phyloP scores from a whole-genome alignment of 2,329 filamentous ascomycete species.

The Phyllosticta citriasiana region DNA sequence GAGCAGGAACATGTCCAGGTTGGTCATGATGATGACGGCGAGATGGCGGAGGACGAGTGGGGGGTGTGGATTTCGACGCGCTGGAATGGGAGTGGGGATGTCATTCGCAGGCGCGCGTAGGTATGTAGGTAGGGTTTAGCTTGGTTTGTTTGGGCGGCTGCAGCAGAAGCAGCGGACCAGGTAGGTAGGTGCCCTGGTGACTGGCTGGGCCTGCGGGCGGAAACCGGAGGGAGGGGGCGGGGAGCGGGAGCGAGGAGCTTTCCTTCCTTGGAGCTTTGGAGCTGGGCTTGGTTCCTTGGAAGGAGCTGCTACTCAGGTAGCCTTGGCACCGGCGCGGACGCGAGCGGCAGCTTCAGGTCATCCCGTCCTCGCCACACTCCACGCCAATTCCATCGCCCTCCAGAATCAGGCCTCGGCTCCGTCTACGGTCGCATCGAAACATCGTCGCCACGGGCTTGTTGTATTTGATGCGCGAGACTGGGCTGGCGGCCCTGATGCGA shows the following conservation, averaged over 20 bases:
- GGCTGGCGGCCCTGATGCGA: too few relatives aligned
- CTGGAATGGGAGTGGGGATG: neutral
- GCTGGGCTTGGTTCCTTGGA: neutral
- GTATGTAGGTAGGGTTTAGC: too few relatives aligned
- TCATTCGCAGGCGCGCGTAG: too few relatives aligned
- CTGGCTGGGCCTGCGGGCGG: too few relatives aligned
- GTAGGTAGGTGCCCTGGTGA: too few relatives aligned
- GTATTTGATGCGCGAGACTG: too few relatives aligned
- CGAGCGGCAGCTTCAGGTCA: too few relatives aligned
- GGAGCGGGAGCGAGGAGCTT: neutral
- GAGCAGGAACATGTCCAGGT: conserved; percentile 64
- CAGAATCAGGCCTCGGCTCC: too few relatives aligned
- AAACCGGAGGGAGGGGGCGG: neutral
- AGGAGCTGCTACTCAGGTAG: neutral
- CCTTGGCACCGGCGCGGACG: neutral
- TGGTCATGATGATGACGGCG: conserved; percentile 23
- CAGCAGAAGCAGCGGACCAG: too few relatives aligned
- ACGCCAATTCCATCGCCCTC: neutral
- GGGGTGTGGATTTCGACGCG: neutral
- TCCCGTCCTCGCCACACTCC: neutral
- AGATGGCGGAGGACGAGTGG: neutral
- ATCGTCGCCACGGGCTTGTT: too few relatives aligned
- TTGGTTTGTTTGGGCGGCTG: neutral
- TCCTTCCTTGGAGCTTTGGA: neutral
- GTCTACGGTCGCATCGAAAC: too few relatives aligned